Conservation (phyloP, 768 basidiomycete genomes). For the Solioccasus polychromus region DNA sequence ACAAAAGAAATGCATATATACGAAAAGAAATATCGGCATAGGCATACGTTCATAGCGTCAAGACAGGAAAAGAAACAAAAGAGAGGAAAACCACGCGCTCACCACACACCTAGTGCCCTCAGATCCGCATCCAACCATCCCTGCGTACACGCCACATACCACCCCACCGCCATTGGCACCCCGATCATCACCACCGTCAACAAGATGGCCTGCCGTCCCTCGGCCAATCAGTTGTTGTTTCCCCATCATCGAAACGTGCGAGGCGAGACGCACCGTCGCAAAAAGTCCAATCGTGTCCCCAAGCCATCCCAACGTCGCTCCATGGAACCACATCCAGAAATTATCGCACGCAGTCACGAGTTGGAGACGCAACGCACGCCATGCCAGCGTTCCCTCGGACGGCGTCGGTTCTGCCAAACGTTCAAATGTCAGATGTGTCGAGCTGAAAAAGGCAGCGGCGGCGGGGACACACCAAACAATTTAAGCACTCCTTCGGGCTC, state of each 20-base stretch:
- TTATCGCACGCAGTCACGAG: slow-evolving; percentile 23
- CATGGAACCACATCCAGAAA: slow-evolving; percentile 9
- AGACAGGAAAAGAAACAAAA: too few relatives aligned
- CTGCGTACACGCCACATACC: slow-evolving; percentile 13
- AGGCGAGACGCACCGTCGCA: slow-evolving; percentile 7
- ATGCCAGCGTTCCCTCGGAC: slow-evolving; percentile 17
- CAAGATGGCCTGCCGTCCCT: slow-evolving; percentile 16
- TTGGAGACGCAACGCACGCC: slow-evolving; percentile 23
- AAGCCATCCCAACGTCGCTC: slow-evolving; percentile 26
- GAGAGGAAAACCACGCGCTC: too few relatives aligned
- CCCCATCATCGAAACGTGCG: background rate
- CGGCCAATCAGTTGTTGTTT: too few relatives aligned
- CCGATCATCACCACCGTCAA: slow-evolving; percentile 16
- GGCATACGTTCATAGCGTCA: too few relatives aligned
- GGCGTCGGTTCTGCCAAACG: slow-evolving; percentile 28
- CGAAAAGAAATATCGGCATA: too few relatives aligned
- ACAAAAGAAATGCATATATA: too few relatives aligned
- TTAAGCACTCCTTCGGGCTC: slow-evolving; percentile 26
- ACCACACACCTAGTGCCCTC: too few relatives aligned
- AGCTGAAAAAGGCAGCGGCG: background rate
- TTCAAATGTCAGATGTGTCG: too few relatives aligned
- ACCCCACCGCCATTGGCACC: slow-evolving; percentile 17
- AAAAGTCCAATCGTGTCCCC: slow-evolving; percentile 20
- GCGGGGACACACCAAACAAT: slow-evolving; percentile 20
- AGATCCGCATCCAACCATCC: too few relatives aligned